Evolutionary conservation across 371 early-diverging fungal genomes (phyloP), one percentile per base, ranked within the genome.

Genomic region (Haplosporangium sp.): DNA sequence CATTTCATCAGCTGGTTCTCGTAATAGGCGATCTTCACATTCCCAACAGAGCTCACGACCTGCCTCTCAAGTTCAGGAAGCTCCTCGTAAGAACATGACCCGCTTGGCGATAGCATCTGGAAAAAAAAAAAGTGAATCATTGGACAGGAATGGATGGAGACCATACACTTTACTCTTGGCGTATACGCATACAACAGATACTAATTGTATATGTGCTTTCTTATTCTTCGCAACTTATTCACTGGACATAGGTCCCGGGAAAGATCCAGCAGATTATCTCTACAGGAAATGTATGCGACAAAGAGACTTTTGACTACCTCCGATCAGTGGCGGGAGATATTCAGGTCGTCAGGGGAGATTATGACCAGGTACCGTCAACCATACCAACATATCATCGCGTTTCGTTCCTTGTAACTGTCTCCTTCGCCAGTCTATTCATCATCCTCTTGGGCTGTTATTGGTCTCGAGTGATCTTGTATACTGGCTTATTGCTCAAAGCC

Each of bases 191-290:
- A 14, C 8, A 36, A 16, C 18, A 50, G 16, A 38, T 38, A 1
- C 40, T 13, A 36, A 18, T 8, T n/a, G n/a, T 5, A 13, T 60
- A 23, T 11, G 9, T 20, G 16, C 6, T 20, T 59, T 20, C 18
- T 55, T 7, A 20, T 46, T 50, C 10, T 48, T 29, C 6, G 18
- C 3, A 1, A 50, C 29, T 16, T 40, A 21, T 40, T n/a, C 10
- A 6, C 23, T 18, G 10, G 11, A 55, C 52, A 38, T 82, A 92
- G 92, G 90, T 93, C 12, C 95, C 95, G 2, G 98, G 98, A 47
- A 97, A 98, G 80, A 98, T 98, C 63, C 95, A 96, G 81, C 94
- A 94, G 80, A 95, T 97, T 66, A 86, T 98, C 55, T 93, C 93
- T 76, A 97, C 96, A 10, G 98, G 98, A 46, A 97, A 97, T 81